Evolutionary conservation across 148 eudicot genomes (phyloP).

Genomic region (Spergularia marina): DNA sequence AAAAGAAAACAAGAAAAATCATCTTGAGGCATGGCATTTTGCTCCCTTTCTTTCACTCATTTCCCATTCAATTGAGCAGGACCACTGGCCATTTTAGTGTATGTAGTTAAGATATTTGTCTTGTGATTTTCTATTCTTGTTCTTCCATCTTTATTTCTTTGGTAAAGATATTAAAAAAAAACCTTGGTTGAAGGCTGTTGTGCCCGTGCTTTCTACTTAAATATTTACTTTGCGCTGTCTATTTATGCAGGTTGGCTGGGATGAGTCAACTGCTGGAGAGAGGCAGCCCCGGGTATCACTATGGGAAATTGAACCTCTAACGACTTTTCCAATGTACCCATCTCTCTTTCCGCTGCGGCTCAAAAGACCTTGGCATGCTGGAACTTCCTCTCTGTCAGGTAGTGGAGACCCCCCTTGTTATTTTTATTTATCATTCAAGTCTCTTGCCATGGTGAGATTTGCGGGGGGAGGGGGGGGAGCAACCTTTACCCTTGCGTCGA

Average conservation of each 20-base stretch:
- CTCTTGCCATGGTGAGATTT: not conserved
- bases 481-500: not conserved
- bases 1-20: too few relatives aligned
- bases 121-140: too few relatives aligned
- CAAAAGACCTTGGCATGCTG: slow-evolving; percentile 96
- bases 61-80: not conserved
- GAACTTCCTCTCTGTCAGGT: slow-evolving; percentile 86
- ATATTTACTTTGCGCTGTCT: not conserved
- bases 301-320: slow-evolving; percentile 98
- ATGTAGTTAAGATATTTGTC: too few relatives aligned
- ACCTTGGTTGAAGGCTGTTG: too few relatives aligned
- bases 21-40: not conserved
- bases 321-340: slow-evolving; percentile 98
- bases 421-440: not conserved
- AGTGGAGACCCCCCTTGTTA: not conserved
- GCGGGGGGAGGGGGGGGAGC: too few relatives aligned
- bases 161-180: too few relatives aligned
- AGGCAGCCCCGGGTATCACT: slow-evolving; percentile 95
- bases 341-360: slow-evolving; percentile 90
- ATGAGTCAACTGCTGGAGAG: slow-evolving; percentile 97
- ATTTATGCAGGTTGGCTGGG: slow-evolving; percentile 89
- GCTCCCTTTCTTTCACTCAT: not conserved
- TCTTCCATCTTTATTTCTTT: too few relatives aligned
- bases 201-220: not conserved
- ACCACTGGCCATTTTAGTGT: too few relatives aligned